These are phyloP conservation scores for Annulohypoxylon nitens DNA, from an alignment of 495 filamentous ascomycete genomes.

Conservation along the genomic window DNA sequence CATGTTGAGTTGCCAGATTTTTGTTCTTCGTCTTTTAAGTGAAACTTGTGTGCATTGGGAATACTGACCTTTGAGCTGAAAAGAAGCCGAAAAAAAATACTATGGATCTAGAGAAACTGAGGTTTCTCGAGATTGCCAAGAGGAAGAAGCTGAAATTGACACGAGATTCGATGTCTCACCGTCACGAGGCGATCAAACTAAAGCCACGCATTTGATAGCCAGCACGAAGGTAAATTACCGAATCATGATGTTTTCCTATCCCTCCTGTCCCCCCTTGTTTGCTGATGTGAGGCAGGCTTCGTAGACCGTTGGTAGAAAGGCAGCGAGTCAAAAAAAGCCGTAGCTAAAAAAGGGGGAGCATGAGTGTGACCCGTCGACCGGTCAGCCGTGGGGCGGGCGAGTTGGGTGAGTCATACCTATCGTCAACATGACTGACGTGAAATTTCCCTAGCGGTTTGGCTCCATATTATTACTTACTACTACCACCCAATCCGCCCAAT, in stretches of 20 bases:
- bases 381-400: slow-evolving; percentile 28
- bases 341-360: background rate
- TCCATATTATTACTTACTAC: background rate
- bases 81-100: slow-evolving; percentile 19
- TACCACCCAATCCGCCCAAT: too few species aligned
- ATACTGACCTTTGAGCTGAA: slow-evolving; percentile 39
- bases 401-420: slow-evolving; percentile 46
- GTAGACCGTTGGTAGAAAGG: background rate
- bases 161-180: slow-evolving; percentile 12
- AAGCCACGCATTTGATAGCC: slow-evolving; percentile 20
- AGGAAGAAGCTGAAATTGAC: slow-evolving; percentile 5
- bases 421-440: slow-evolving; percentile 20
- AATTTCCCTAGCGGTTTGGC: background rate
- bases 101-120: background rate
- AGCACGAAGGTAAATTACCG: slow-evolving; percentile 21
- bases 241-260: slow-evolving; percentile 26
- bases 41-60: slow-evolving; percentile 21
- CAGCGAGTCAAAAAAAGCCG: background rate
- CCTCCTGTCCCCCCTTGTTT: slow-evolving; percentile 29
- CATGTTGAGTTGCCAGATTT: slow-evolving; percentile 42
- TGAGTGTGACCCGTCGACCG: background rate
- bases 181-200: slow-evolving; percentile 27
- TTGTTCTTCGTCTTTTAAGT: slow-evolving; percentile 21
- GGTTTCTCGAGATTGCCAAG: background rate
- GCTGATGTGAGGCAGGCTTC: slow-evolving; percentile 48